Percentiles rank a stretch among this genome's conserved stretches.
Conservation (phyloP, 2,329 filamentous ascomycete genomes). For the Phaeosphaeria sp. region DNA sequence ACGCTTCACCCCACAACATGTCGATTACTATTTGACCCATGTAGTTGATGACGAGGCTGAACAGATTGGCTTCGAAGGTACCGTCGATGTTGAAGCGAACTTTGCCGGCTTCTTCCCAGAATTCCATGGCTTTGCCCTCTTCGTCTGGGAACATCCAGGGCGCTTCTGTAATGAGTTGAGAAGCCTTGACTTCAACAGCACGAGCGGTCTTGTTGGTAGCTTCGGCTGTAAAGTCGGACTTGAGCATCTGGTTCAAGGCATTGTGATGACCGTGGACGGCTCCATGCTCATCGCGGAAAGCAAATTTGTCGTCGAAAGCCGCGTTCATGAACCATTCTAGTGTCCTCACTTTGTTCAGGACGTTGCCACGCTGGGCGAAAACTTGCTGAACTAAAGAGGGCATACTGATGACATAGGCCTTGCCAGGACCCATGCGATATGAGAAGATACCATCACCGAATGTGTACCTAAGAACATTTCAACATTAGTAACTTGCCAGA, state of each 20-base stretch:
- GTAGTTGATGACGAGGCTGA: constrained; percentile 10
- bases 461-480: constrained; percentile 1
- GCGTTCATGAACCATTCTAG: constrained; percentile 23
- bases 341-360: constrained; percentile 16
- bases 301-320: constrained; percentile 11
- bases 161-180: constrained; percentile 11
- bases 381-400: constrained; percentile 19
- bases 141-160: constrained; percentile 6
- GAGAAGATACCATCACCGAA: constrained; percentile 19
- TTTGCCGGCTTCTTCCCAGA: constrained; percentile 19
- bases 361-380: constrained; percentile 12
- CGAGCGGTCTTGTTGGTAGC: constrained; percentile 14
- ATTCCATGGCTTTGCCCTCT: constrained; percentile 8
- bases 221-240: constrained; percentile 20
- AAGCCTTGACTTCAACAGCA: constrained; percentile 10
- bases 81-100: constrained; percentile 18
- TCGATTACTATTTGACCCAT: constrained; percentile 23
- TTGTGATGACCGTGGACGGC: constrained; percentile 18
- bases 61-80: constrained; percentile 13
- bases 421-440: constrained; percentile 16
- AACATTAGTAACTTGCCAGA: not conserved
- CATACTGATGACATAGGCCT: constrained; percentile 22
- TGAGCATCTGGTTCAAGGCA: constrained; percentile 18
- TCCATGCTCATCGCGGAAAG: constrained; percentile 11
- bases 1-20: constrained; percentile 19